phyloP scores from a whole-genome alignment of 225 moss, liverwort and hornwort genomes.

The Thuidium tamariscinum region DNA sequence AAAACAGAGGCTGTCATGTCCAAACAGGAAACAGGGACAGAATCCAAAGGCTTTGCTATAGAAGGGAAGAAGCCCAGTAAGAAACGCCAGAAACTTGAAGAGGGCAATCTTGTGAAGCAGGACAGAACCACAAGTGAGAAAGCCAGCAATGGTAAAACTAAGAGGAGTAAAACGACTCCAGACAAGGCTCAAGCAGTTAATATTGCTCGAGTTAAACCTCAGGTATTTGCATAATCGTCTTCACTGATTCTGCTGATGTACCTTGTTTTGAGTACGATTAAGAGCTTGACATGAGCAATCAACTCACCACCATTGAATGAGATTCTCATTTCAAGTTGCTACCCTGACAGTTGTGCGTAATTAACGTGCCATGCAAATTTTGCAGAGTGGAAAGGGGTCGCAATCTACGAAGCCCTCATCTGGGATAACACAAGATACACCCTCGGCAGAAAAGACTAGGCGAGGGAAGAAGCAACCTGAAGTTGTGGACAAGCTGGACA shows the following conservation, averaged over 20 bases:
- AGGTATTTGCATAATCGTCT: neutral
- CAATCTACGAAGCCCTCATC: neutral
- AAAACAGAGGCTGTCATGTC: neutral
- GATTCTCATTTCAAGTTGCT: neutral
- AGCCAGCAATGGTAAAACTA: neutral
- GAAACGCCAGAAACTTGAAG: constrained; percentile 23
- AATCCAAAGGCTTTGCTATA: neutral
- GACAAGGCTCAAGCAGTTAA: neutral
- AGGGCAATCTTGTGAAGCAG: neutral
- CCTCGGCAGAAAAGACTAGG: neutral
- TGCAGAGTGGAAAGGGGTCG: constrained; percentile 10
- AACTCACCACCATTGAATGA: neutral
- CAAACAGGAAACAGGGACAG: neutral
- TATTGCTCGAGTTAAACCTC: neutral
- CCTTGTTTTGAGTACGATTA: neutral
- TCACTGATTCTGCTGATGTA: neutral
- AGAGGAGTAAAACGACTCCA: neutral
- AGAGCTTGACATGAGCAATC: neutral
- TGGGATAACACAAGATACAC: neutral
- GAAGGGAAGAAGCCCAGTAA: constrained; percentile 12
- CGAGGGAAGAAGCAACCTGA: constrained; percentile 33
- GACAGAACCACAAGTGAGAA: neutral
- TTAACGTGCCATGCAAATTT: neutral
- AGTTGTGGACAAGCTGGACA: constrained; percentile 59
- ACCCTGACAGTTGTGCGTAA: neutral